Conservation (phyloP, 495 filamentous ascomycete genomes). For the Penicillium chermesinum region DNA sequence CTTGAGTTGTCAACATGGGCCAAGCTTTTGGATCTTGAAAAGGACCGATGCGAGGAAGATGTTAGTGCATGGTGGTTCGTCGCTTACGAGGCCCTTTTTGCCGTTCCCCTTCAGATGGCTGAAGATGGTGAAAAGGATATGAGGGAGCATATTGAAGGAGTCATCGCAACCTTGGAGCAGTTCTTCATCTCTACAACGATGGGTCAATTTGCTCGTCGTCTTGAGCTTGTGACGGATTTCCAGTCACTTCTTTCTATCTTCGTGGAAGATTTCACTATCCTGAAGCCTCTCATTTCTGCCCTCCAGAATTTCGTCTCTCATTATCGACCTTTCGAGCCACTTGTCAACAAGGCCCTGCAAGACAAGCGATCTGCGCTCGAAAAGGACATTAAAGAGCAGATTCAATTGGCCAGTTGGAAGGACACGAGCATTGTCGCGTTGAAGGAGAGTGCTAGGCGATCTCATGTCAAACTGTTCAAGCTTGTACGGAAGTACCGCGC, state of each 20-base stretch:
- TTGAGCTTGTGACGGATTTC: slow-evolving; percentile 70
- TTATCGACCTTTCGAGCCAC: slow-evolving; percentile 61
- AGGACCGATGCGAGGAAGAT: slow-evolving; percentile 63
- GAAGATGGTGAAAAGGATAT: slow-evolving; percentile 52
- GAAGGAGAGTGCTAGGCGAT: slow-evolving; percentile 78
- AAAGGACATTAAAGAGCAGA: slow-evolving; percentile 80
- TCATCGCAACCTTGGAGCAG: slow-evolving; percentile 64
- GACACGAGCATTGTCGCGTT: slow-evolving; percentile 90
- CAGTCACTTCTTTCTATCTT: slow-evolving; percentile 47
- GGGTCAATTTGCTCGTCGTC: slow-evolving; percentile 71
- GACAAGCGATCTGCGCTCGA: slow-evolving; percentile 64
- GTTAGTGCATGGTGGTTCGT: slow-evolving; percentile 95
- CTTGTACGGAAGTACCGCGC: slow-evolving; percentile 82
- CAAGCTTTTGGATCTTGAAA: slow-evolving; percentile 79
- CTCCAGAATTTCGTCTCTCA: slow-evolving; percentile 73
- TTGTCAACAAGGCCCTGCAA: slow-evolving; percentile 55
- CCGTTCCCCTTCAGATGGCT: slow-evolving; percentile 59
- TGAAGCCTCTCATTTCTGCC: slow-evolving; percentile 51
- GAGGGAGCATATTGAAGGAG: slow-evolving; percentile 55
- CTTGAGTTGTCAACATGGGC: slow-evolving; percentile 91
- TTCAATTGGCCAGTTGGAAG: slow-evolving; percentile 90
- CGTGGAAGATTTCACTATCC: slow-evolving; percentile 44
- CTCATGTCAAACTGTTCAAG: slow-evolving; percentile 88
- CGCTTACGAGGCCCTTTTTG: slow-evolving; percentile 82
- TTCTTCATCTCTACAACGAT: slow-evolving; percentile 72